Evolutionary conservation across 208 protist genomes (phyloP).

Genomic region (Crithidia sp.): DNA sequence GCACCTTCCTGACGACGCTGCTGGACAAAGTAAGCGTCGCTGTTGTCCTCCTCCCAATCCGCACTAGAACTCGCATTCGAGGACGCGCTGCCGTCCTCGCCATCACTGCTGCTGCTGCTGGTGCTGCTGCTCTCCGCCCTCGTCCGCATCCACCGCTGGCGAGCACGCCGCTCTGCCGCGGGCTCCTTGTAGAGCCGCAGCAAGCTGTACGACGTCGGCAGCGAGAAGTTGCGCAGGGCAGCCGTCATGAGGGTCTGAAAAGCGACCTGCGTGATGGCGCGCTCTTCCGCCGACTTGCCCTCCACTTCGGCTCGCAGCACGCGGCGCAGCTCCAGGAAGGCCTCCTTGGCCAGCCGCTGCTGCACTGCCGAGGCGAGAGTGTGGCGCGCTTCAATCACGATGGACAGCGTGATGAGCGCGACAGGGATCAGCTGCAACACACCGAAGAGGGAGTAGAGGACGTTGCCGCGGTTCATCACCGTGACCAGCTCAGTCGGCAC

Average conservation of each 20-base stretch:
- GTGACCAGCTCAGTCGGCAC: conserved; percentile 7
- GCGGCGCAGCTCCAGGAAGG: conserved; percentile 42
- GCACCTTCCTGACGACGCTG: conserved; percentile 39
- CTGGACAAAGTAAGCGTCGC: conserved; percentile 3
- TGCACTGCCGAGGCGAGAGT: conserved; percentile 25
- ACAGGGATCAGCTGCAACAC: conserved; percentile 66
- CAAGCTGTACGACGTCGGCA: conserved; percentile 30
- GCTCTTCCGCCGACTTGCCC: conserved; percentile 32
- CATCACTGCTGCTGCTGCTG: background rate
- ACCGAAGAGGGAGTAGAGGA: conserved; percentile 57
- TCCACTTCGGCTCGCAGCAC: conserved; percentile 19
- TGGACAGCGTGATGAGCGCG: conserved; percentile 74
- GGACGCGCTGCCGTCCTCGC: conserved; percentile 7
- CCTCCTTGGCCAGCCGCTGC: conserved; percentile 41
- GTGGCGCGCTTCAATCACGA: conserved; percentile 47
- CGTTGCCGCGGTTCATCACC: conserved; percentile 15
- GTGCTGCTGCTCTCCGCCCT: background rate
- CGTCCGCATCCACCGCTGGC: background rate
- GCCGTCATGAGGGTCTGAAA: conserved; percentile 53
- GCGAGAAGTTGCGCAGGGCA: conserved; percentile 42
- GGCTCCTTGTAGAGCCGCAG: conserved; percentile 37
- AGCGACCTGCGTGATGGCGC: conserved; percentile 46
- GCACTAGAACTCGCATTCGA: background rate
- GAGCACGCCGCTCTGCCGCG: conserved; percentile 3
- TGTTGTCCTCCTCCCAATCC: conserved; percentile 8